These are phyloP conservation scores for Penstemon newberryi DNA, from an alignment of 257 asterid species.

Conservation along the genomic window DNA sequence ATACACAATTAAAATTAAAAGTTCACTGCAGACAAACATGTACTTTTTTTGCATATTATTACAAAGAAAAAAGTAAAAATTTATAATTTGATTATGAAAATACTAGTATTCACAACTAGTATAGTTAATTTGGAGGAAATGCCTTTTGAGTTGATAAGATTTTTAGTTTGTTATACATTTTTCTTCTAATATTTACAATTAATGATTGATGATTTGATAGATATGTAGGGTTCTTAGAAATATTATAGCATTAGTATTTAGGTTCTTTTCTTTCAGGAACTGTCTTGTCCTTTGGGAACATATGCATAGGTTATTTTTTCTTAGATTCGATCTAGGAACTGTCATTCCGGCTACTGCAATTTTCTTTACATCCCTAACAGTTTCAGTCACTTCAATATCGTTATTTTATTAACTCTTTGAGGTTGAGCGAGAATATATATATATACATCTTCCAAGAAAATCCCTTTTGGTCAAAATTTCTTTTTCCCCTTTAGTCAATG, in stretches of 20 bases:
- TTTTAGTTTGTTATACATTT: slow-evolving; percentile 9
- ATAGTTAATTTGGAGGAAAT: no score
- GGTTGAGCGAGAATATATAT: neutral
- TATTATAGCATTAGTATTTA: neutral
- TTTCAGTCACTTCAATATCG: slow-evolving; percentile 67
- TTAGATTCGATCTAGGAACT: slow-evolving; percentile 11
- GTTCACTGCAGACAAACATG: no score
- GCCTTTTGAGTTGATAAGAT: neutral
- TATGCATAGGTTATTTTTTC: neutral
- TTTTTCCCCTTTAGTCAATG: neutral
- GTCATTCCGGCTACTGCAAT: no score
- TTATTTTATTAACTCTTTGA: slow-evolving; percentile 18
- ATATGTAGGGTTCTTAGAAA: neutral
- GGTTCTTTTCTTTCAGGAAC: slow-evolving; percentile 28
- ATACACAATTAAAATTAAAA: no score
- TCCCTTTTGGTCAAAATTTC: slow-evolving; percentile 22
- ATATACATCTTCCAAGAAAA: no score
- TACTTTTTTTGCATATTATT: no score
- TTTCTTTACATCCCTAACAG: slow-evolving; percentile 32
- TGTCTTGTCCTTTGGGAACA: slow-evolving; percentile 58
- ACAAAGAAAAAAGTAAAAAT: no score
- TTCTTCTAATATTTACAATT: neutral
- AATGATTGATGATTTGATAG: slow-evolving; percentile 44
- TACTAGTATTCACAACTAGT: no score
- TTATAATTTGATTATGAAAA: no score